Evolutionary conservation across 176 grass and related monocot species (phyloP), one percentile per base, ranked within the genome.

Genomic region (Aegilops speltoides): DNA sequence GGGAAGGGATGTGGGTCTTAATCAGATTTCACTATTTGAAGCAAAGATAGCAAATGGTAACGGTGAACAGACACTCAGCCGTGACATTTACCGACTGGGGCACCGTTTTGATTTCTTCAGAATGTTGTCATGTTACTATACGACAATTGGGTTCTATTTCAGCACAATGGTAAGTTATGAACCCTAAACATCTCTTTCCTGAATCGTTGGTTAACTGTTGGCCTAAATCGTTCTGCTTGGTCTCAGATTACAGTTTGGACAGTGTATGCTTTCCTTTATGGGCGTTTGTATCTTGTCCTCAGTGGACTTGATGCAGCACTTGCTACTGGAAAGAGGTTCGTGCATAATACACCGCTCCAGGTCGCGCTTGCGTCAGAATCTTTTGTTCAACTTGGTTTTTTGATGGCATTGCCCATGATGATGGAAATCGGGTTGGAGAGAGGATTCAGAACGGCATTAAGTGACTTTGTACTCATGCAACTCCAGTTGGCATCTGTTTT

Each of bases 41-140:
- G 97, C 97, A 37, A 99, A 99, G 85, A 99, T 99, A 85, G 97
- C 97, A 80, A 99, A 96, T 81, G 97, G 97, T 68, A 99, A 99
- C 69, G 97, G 97, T 2, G 97, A 99, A 54, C 97, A 99, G 81
- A 99, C 94, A 73, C 85, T 99, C 66, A 99, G 97, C 33, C 94
- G 97, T 48, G 97, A 99, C 77, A 94, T 99, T 56, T 99, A 99
- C 25, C 84, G 92, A 29, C 92, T 99, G 13, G 97, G 97, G 23
- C 97, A 99, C 64, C 97, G 97, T 78, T 99, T 99, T 81, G 94
- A 99, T 90, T 99, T 96, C 87, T 99, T 99, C 73, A 94, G 94
- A 81, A 99, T 99, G 97, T 62, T 99, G 54, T 99, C 97, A 14
- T 99, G 97, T 79, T 99, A 99, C 72, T 99, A 93, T 46, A 99